These are phyloP conservation scores for Heliosperma pusillum DNA, from an alignment of 148 eudicot genomes.

Conservation along the genomic window DNA sequence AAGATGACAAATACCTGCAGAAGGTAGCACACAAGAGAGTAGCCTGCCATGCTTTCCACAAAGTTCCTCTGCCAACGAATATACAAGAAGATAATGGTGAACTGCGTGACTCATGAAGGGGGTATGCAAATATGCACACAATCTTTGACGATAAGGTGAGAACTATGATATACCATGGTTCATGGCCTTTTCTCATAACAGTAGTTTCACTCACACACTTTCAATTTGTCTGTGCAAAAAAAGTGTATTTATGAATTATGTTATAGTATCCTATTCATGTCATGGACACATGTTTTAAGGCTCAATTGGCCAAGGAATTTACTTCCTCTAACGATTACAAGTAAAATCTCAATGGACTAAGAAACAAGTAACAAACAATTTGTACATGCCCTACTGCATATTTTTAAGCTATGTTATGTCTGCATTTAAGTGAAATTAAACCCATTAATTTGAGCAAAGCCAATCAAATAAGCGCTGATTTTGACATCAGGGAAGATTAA, in stretches of 20 bases:
- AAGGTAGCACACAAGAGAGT: conserved; percentile 96
- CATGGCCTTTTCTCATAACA: background rate
- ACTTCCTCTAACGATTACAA: background rate
- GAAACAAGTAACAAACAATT: background rate
- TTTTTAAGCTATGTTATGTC: background rate
- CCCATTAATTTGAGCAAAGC: too few species aligned
- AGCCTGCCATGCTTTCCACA: conserved; percentile 99
- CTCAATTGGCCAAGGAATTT: background rate
- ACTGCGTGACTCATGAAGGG: background rate
- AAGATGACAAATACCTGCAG: conserved; percentile 56
- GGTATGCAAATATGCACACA: background rate
- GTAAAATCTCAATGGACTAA: background rate
- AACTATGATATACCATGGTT: background rate
- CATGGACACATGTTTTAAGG: background rate
- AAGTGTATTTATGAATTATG: background rate
- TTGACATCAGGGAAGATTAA: background rate
- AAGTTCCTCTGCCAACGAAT: conserved; percentile 83
- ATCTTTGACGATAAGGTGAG: conserved; percentile 1
- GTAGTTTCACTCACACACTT: background rate
- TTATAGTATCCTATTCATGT: background rate
- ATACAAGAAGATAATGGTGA: conserved; percentile 18
- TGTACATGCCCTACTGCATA: background rate
- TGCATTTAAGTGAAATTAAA: background rate
- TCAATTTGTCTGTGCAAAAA: background rate
- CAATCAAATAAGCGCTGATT: too few species aligned